Evolutionary conservation across 768 basidiomycete genomes (phyloP), one percentile per base, ranked within the genome.

Genomic region (Antrodiella citrinella): DNA sequence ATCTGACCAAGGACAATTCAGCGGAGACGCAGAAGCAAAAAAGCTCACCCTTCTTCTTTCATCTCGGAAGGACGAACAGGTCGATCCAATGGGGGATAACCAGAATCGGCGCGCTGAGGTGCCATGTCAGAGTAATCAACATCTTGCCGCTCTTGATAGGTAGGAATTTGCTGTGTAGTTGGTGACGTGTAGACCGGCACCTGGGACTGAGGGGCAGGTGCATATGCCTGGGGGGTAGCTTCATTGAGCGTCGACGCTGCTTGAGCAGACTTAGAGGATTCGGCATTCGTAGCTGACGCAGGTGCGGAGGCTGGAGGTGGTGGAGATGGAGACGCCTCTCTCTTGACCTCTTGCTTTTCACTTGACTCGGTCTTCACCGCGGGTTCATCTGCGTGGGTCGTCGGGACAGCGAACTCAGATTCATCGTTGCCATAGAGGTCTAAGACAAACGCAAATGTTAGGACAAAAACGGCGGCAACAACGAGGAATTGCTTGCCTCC

Each of bases 31-130:
- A 45, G 23, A 12, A 45, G 48, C 38, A 49, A 45, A 52, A 19
- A 26, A 48, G 78, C 92, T 91, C 80, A 97, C 94, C 93, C 93
- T 87, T 95, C 93, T 59, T 96, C 94, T 67, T 92, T 91, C 90
- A 91, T 92, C 67, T 96, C 92, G 10, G 85, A 85, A 15, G 88
- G 88, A 26, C 89, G 77, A 13, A 92, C 70, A 26, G 78, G 82
- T 42, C 88, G 77, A 62, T 86, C 81, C 20, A 73, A 72, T 47
- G 69, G 67, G 21, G 71, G 72, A 51, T 72, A 77, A 24, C 61
- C 70, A 21, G 71, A 70, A 13, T 72, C 69, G 20, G 51, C 64
- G 22, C 66, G 64, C 38, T 65, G 65, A 19, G 65, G 59, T 52
- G 68, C 57, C 19, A 57, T 54, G 52, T 73, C 71, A 21, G 70